A percentile compares a stretch with the other conserved stretches of the same genome.
phyloP scores from a whole-genome alignment of 1,284 basidiomycete genomes.

The Marasmius fiardii region DNA sequence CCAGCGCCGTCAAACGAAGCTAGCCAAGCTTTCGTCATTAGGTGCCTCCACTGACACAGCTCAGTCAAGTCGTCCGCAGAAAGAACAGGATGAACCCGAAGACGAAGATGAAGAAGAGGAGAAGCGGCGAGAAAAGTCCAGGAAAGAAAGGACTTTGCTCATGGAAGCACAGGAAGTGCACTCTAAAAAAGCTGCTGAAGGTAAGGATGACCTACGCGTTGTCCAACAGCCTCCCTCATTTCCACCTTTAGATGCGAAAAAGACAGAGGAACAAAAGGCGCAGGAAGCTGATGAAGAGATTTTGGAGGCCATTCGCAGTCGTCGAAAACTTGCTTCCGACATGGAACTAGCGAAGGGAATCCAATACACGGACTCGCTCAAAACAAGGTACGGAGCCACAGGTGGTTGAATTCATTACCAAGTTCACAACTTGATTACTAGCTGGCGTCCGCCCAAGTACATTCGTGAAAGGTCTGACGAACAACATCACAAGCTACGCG shows the following conservation, averaged over 20 bases:
- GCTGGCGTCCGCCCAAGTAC: conserved; percentile 88
- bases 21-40: conserved; percentile 69
- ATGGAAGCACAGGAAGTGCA: conserved; percentile 94
- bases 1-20: conserved; percentile 78
- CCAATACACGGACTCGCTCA: conserved; percentile 83
- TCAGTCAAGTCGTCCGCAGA: conserved; percentile 47
- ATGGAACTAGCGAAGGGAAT: conserved; percentile 93
- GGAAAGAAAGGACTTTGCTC: conserved; percentile 82
- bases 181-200: conserved; percentile 73
- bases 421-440: conserved; percentile 25
- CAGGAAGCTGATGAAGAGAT: conserved; percentile 91
- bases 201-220: conserved; percentile 37
- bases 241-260: conserved; percentile 67
- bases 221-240: conserved; percentile 13
- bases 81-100: conserved; percentile 65
- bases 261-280: conserved; percentile 79
- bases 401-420: conserved; percentile 1
- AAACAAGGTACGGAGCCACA: conserved; percentile 60
- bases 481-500: conserved; percentile 74
- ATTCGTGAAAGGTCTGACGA: conserved; percentile 70
- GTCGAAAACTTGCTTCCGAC: conserved; percentile 89
- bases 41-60: conserved; percentile 56
- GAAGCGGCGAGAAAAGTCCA: conserved; percentile 62
- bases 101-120: conserved; percentile 80
- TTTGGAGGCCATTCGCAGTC: conserved; percentile 86